Conservation (phyloP, 768 basidiomycete species). For the Inosperma sp. region DNA sequence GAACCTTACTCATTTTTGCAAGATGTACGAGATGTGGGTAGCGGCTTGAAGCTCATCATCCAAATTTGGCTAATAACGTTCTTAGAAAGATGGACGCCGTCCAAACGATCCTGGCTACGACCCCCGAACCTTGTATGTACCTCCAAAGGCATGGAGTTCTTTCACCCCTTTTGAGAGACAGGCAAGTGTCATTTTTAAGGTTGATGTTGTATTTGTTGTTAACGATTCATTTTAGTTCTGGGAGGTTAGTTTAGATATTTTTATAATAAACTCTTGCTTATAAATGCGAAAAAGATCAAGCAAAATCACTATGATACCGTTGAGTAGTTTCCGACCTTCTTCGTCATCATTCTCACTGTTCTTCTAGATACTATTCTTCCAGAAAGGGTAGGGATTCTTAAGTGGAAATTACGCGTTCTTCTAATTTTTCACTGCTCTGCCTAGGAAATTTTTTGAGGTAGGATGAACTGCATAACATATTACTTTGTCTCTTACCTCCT, state of each 20-base stretch:
- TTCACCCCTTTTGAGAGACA: slow-evolving; percentile 98
- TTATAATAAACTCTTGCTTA: background rate
- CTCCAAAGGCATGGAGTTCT: slow-evolving; percentile 64
- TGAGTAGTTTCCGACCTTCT: slow-evolving; percentile 15
- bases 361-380: slow-evolving; percentile 84
- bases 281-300: slow-evolving; percentile 63
- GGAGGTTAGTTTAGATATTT: slow-evolving; percentile 46
- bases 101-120: slow-evolving; percentile 88
- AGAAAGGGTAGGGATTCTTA: slow-evolving; percentile 70
- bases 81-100: slow-evolving; percentile 71
- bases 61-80: background rate
- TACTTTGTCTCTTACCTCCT: background rate
- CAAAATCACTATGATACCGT: slow-evolving; percentile 96
- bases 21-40: slow-evolving; percentile 65
- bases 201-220: background rate
- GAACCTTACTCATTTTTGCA: slow-evolving; percentile 70
- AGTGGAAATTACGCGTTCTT: background rate
- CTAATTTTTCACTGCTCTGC: background rate
- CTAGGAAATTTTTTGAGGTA: slow-evolving; percentile 78
- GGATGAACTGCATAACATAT: background rate
- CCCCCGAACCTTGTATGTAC: slow-evolving; percentile 81
- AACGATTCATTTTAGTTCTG: slow-evolving; percentile 49
- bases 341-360: slow-evolving; percentile 8
- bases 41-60: background rate
- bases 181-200: slow-evolving; percentile 32